phyloP scores from a whole-genome alignment of 1,284 basidiomycete genomes.

The Moesziomyces sp. region DNA sequence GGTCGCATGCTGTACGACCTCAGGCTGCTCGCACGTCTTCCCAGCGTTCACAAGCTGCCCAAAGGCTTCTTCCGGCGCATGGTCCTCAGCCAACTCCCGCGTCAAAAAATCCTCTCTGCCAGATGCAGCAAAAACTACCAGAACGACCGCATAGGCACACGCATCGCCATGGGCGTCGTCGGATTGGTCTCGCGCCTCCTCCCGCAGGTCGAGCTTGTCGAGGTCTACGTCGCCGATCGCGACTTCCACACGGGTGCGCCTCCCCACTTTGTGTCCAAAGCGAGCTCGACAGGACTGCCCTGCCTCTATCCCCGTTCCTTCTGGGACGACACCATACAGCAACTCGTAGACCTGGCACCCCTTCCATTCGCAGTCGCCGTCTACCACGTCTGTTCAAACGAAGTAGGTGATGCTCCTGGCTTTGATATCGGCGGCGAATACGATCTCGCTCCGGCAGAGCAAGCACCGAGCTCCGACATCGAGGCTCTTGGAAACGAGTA shows the following conservation, averaged over 20 bases:
- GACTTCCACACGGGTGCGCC: slow-evolving; percentile 30
- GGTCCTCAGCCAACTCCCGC: slow-evolving; percentile 17
- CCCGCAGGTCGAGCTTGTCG: slow-evolving; percentile 23
- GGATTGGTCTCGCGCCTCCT: slow-evolving; percentile 15
- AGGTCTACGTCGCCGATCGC: slow-evolving; percentile 31
- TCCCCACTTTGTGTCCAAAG: slow-evolving; percentile 32
- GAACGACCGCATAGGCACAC: slow-evolving; percentile 28
- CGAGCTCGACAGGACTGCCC: slow-evolving; percentile 33
- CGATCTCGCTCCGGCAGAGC: slow-evolving; percentile 18
- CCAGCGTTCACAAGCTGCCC: slow-evolving; percentile 25
- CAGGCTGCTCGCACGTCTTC: slow-evolving; percentile 22
- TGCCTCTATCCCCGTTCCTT: slow-evolving; percentile 40
- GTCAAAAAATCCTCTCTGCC: slow-evolving; percentile 17
- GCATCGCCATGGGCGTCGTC: slow-evolving; percentile 20
- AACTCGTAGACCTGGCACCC: slow-evolving; percentile 10
- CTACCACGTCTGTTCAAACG: slow-evolving; percentile 34
- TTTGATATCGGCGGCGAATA: slow-evolving; percentile 40
- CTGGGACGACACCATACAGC: slow-evolving; percentile 23
- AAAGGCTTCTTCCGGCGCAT: slow-evolving; percentile 33
- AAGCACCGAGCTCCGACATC: neutral
- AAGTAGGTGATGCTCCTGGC: slow-evolving; percentile 31
- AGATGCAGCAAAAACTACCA: slow-evolving; percentile 45
- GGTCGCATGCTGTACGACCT: slow-evolving; percentile 36
- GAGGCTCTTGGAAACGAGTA: slow-evolving; percentile 20
- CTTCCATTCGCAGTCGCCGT: slow-evolving; percentile 37